phyloP scores from a whole-genome alignment of 192 early-diverging fungal genomes.

The Chytriomyces sp. region DNA sequence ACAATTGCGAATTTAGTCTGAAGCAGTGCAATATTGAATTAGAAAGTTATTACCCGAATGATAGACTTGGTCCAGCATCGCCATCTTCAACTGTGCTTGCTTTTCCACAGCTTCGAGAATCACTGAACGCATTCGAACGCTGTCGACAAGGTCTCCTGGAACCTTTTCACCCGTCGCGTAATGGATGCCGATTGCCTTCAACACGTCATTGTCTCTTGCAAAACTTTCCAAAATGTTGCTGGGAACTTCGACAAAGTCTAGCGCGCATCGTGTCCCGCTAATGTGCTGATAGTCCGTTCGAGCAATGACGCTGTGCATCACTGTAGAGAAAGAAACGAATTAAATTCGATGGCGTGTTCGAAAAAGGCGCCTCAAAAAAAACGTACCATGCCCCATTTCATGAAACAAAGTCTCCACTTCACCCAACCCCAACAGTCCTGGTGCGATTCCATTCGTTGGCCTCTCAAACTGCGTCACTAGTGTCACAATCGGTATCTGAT shows the following conservation, averaged over 20 bases:
- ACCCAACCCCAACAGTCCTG: conserved; percentile 71
- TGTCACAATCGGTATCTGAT: conserved; percentile 61
- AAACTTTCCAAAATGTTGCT: conserved; percentile 96
- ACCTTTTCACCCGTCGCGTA: conserved; percentile 71
- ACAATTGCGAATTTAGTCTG: no score
- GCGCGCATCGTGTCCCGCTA: conserved; percentile 88
- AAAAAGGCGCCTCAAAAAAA: conserved; percentile 69
- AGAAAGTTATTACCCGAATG: no score
- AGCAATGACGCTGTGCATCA: conserved; percentile 77
- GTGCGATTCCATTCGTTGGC: conserved; percentile 37
- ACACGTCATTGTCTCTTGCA: conserved; percentile 72
- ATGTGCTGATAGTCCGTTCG: conserved; percentile 96
- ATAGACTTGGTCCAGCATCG: conserved; percentile 88
- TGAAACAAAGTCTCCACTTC: conserved; percentile 98
- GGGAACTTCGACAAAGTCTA: conserved; percentile 98
- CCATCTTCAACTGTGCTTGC: conserved; percentile 89
- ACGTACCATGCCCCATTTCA: conserved; percentile 91
- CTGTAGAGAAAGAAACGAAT: background rate
- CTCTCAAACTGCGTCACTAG: conserved; percentile 52
- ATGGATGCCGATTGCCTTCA: conserved; percentile 77
- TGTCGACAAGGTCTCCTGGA: conserved; percentile 42
- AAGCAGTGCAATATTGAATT: no score
- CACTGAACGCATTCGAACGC: conserved; percentile 46
- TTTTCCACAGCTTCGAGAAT: conserved; percentile 75
- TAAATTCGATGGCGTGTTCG: background rate